Percentiles rank a stretch among this genome's conserved stretches.
These are phyloP conservation scores for Rhamnella rubrinervis DNA, from an alignment of 331 rosid genomes.

Conservation along the genomic window DNA sequence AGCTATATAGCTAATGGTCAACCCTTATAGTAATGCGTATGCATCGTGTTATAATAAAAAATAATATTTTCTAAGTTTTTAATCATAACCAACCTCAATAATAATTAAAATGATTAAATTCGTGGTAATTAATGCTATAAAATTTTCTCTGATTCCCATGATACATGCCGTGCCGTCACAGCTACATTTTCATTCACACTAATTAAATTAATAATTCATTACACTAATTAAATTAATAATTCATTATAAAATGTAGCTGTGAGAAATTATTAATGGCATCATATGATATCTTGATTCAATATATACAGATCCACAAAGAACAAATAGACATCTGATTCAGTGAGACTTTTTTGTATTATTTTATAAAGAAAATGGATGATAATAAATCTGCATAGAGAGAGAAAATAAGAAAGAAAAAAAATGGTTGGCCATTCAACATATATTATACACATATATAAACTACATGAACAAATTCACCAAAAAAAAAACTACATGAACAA, in stretches of 20 bases:
- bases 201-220: constrained; percentile 12
- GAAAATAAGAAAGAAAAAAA: neutral
- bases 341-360: constrained; percentile 18
- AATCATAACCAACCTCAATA: constrained; percentile 34
- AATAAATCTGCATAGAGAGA: neutral
- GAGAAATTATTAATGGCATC: neutral
- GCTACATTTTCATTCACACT: constrained; percentile 35
- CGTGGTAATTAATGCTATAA: constrained; percentile 13
- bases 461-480: neutral
- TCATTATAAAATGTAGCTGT: neutral
- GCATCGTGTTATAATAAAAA: neutral
- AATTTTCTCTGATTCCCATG: constrained; percentile 33
- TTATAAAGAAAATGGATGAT: constrained; percentile 5
- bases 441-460: neutral
- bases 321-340: constrained; percentile 22
- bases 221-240: no score
- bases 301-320: neutral
- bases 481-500: neutral
- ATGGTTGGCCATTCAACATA: neutral
- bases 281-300: neutral
- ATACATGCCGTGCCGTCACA: constrained; percentile 63
- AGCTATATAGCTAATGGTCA: constrained; percentile 34
- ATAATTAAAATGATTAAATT: constrained; percentile 24
- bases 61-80: constrained; percentile 14
- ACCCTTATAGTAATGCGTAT: constrained; percentile 32